Evolutionary conservation across 2,329 filamentous ascomycete genomes (phyloP).

Genomic region (Talaromyces sp.): DNA sequence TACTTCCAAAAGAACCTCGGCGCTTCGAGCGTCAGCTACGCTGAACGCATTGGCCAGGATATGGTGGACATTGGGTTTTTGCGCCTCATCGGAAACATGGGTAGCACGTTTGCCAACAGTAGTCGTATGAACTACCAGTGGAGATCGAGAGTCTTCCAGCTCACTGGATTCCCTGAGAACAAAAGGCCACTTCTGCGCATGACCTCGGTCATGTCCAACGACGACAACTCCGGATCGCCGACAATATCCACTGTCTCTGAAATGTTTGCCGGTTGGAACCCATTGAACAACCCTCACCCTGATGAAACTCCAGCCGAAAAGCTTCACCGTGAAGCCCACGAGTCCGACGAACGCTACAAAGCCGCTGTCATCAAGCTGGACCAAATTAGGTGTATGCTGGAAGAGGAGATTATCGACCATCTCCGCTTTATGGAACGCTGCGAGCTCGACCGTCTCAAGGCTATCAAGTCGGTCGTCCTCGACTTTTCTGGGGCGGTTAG

Average conservation of each 20-base stretch:
- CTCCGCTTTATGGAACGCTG: slow-evolving; percentile 96
- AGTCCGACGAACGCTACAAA: slow-evolving; percentile 94
- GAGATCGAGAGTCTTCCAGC: slow-evolving; percentile 84
- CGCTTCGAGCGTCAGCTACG: slow-evolving; percentile 78
- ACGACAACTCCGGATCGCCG: slow-evolving; percentile 67
- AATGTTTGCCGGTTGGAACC: slow-evolving; percentile 88
- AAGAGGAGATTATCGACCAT: slow-evolving; percentile 89
- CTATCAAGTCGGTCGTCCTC: slow-evolving; percentile 94
- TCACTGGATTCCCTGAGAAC: slow-evolving; percentile 84
- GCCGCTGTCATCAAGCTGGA: slow-evolving; percentile 78
- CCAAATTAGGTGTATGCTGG: slow-evolving; percentile 84
- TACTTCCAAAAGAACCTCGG: slow-evolving; percentile 88
- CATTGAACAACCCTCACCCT: slow-evolving; percentile 81
- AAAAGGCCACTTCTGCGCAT: slow-evolving; percentile 68
- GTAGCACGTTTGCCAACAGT: slow-evolving; percentile 94
- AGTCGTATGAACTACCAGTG: slow-evolving; percentile 97
- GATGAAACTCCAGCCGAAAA: slow-evolving; percentile 88
- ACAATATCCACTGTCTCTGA: slow-evolving; percentile 78
- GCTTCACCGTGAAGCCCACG: slow-evolving; percentile 79
- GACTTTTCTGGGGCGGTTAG: slow-evolving; percentile 97
- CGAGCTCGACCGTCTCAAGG: slow-evolving; percentile 91
- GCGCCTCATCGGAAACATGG: slow-evolving; percentile 87
- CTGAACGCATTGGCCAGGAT: slow-evolving; percentile 92
- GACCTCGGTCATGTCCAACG: slow-evolving; percentile 63
- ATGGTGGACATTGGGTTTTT: slow-evolving; percentile 80